phyloP scores from a whole-genome alignment of 2,329 filamentous ascomycete genomes.

The Gaeumannomyces sp. region DNA sequence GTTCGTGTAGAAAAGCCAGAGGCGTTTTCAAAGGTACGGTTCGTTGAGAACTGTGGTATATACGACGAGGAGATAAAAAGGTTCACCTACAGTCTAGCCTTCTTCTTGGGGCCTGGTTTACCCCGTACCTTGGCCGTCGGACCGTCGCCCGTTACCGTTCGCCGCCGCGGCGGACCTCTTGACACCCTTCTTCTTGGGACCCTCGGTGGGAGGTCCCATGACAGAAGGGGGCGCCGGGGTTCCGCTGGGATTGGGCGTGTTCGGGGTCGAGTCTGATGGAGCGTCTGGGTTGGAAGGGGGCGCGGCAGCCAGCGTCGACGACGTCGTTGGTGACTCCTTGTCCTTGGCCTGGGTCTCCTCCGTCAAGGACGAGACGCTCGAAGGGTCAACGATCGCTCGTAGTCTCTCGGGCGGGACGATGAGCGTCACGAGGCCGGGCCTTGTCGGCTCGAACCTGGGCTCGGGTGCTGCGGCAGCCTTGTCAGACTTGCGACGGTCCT shows the following conservation, averaged over 20 bases:
- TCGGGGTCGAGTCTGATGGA: constrained; percentile 42
- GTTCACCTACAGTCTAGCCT: constrained; percentile 75
- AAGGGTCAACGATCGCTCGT: constrained; percentile 41
- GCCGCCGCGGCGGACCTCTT: constrained; percentile 62
- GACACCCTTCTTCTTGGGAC: constrained; percentile 67
- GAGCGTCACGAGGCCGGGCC: constrained; percentile 40
- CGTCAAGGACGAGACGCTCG: constrained; percentile 34
- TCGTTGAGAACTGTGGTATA: not conserved
- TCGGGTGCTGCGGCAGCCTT: constrained; percentile 17
- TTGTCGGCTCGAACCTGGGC: not conserved
- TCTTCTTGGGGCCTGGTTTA: constrained; percentile 96
- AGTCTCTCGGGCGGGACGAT: constrained; percentile 45
- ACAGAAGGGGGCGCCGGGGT: constrained; percentile 45
- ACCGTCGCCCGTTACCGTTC: constrained; percentile 52
- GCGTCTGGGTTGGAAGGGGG: constrained; percentile 2
- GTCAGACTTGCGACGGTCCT: constrained; percentile 38
- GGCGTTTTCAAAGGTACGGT: not conserved
- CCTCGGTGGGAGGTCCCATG: constrained; percentile 57
- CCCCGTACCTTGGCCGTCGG: constrained; percentile 61
- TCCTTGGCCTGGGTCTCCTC: constrained; percentile 32
- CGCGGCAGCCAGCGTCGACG: constrained; percentile 1
- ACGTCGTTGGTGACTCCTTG: constrained; percentile 1
- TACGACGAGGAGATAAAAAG: not conserved
- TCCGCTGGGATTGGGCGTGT: constrained; percentile 50
- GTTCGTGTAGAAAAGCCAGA: not conserved